Conservation (phyloP, 305 asterid genomes). For the Withania somnifera region DNA sequence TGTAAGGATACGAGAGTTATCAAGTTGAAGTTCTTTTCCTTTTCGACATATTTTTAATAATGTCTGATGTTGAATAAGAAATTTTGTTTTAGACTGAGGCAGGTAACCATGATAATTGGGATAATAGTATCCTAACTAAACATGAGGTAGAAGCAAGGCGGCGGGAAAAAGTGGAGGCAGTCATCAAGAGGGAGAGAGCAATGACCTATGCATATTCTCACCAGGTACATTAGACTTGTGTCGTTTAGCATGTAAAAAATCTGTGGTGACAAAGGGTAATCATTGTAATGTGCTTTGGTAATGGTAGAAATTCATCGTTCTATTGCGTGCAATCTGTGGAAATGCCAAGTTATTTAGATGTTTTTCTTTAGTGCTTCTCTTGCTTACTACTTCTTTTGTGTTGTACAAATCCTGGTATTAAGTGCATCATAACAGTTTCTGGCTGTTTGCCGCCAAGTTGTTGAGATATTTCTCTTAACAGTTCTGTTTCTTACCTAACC, state of each 20-base stretch:
- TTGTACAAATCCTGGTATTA: not conserved
- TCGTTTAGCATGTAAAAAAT: not conserved
- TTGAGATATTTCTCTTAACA: not conserved
- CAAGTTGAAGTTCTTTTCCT: not conserved
- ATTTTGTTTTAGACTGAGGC: slow-evolving; percentile 45
- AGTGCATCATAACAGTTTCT: not conserved
- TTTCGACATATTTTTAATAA: not conserved
- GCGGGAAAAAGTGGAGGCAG: slow-evolving; percentile 68
- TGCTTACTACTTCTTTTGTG: not conserved
- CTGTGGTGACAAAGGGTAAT: not conserved
- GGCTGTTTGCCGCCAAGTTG: not conserved
- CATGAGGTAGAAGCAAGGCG: slow-evolving; percentile 66
- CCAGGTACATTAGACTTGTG: slow-evolving; percentile 35
- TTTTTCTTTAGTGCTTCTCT: not conserved
- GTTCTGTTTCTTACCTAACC: not conserved
- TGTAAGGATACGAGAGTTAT: not conserved
- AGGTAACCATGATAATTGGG: slow-evolving; percentile 64
- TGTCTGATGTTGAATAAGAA: not conserved
- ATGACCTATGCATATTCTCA: slow-evolving; percentile 85
- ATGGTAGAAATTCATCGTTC: not conserved
- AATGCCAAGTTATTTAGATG: not conserved
- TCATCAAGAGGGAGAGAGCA: slow-evolving; percentile 81
- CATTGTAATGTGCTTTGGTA: not conserved
- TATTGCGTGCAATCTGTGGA: not conserved
- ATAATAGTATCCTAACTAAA: slow-evolving; percentile 65